Evolutionary conservation across 495 filamentous ascomycete genomes (phyloP).

Genomic region (Podospora didyma): DNA sequence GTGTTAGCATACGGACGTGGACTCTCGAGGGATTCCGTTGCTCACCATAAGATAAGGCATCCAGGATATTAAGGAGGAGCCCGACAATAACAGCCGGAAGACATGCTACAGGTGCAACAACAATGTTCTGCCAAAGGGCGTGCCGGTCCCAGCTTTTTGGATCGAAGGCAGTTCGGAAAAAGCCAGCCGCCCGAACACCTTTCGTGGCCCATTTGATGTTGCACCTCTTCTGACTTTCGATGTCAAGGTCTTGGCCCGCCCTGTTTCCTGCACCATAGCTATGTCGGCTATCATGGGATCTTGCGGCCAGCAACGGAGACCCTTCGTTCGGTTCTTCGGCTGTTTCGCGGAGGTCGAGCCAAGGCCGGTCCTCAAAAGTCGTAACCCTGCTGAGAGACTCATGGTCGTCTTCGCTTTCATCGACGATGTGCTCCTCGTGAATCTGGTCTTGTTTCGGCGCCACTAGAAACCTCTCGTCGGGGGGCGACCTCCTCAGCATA

Average conservation of each 20-base stretch:
- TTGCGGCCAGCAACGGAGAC: constrained; percentile 32
- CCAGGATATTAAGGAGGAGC: constrained; percentile 84
- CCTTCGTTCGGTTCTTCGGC: constrained; percentile 27
- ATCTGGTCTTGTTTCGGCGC: constrained; percentile 9
- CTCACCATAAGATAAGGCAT: constrained; percentile 88
- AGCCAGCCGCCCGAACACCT: constrained; percentile 1
- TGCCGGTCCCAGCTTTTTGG: constrained; percentile 71
- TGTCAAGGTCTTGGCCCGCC: constrained; percentile 25
- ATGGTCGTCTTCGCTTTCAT: constrained; percentile 15
- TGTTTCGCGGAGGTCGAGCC: constrained; percentile 2
- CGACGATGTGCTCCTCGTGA: constrained; percentile 19
- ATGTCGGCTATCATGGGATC: constrained; percentile 20
- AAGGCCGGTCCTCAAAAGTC: constrained; percentile 3
- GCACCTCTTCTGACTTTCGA: constrained; percentile 39
- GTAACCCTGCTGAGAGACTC: not conserved
- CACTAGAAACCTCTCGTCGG: constrained; percentile 21
- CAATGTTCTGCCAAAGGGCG: constrained; percentile 57
- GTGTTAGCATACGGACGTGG: not conserved
- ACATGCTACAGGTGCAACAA: constrained; percentile 63
- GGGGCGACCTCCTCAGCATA: constrained; percentile 57
- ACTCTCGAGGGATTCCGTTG: not conserved
- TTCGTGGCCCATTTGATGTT: not conserved
- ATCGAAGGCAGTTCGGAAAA: constrained; percentile 32
- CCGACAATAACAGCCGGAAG: constrained; percentile 86
- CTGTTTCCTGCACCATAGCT: constrained; percentile 19